Evolutionary conservation across 2,329 filamentous ascomycete species (phyloP), one percentile per base, ranked within the genome.

Genomic region (Truncatella angustata): DNA sequence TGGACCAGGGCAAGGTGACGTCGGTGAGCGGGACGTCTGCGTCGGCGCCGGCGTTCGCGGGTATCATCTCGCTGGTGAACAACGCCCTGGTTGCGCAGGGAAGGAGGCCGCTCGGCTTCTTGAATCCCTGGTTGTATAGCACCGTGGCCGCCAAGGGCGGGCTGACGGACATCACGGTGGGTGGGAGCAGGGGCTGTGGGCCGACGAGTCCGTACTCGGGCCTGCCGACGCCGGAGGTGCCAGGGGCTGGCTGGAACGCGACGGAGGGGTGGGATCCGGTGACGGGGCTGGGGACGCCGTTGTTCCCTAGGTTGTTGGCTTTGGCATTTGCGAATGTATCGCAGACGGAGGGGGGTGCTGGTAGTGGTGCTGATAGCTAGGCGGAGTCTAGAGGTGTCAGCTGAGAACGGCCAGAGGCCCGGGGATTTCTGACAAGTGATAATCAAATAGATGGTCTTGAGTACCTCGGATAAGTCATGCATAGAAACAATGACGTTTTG

Each of bases 11-110:
- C 35, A 54, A 52, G 20, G 50, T 63, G 63, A 69, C 56, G 64
- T 67, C 50, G 63, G 71, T 57, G 65, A 68, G 44, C 43, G 70
- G 70, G 18, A 73, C 70, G 0, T 77, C 73, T 51, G 85, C 85
- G 1, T 78, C 86, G 2, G 71, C 81, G 0, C 87, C 87, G 0
- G 72, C 84, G 0, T 78, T 86, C 46, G 84, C 85, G 0, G 78
- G 77, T 12, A 76, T 90, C 56, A 70, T 90, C 45, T 76, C 80
- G 1, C 74, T 88, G 34, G 66, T 90, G 47, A 90, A 90, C 62
- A 81, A 85, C 54, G 78, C 80, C 20, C 74, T 84, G 28, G 67
- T 87, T 44, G 70, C 76, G 14, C 70, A 71, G n/a, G 80, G 80
- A 1, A 76, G 77, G 62, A 64, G 76, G 5, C 61, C 71, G 0